Base-by-base conservation (phyloP, 2,329 filamentous ascomycete species). In the Diaporthe citrichinensis region DNA sequence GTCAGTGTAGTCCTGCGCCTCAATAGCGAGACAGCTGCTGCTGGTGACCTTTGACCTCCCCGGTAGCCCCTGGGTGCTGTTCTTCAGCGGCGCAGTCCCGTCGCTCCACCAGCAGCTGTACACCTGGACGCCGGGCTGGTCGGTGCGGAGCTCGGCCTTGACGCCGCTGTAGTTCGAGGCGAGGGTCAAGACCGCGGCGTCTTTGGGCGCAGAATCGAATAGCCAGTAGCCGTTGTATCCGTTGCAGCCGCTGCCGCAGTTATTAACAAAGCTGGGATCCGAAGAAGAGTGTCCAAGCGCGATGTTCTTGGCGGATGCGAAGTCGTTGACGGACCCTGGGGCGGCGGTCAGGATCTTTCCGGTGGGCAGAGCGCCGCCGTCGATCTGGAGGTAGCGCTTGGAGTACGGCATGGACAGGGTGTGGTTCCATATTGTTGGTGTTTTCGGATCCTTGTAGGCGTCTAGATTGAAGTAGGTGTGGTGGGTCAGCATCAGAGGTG, bases 1-100 rank as follows among this genome's bases (percentile, higher is more conserved):
- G 81, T 95, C 93, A 76, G 94, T 94, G 87, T 92, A 95, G 81
- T 94, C 93, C 82, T 95, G 91, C 3, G 94, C 92, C 84, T 95
- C 94, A 81, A 95, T 91, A 44, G 94, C 94, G 9, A 95, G 82
- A 81, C 93, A 95, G 28, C 92, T 93, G 80, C 92, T 93, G 31
- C 78, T 80, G 55, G 89, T 85, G 49, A 69, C 65, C 5, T 39
- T 69, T 12, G 65, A 69, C 46, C 65, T 55, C 4, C 65, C 65
- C n/a, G 65, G 65, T 0, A 69, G 49, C 20, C 90, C 90, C 84
- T 93, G 91, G 1, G 89, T 91, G 59, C 86, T 87, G 17, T 36
- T 25, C 84, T 93, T 93, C 73, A 93, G 80, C 0, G 87, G 81
- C 3, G 88, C 84, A 84, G 82, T 82, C 36, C 87, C 87, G 75